phyloP scores from a whole-genome alignment of 768 basidiomycete species.

The Leccinum imitatum region DNA sequence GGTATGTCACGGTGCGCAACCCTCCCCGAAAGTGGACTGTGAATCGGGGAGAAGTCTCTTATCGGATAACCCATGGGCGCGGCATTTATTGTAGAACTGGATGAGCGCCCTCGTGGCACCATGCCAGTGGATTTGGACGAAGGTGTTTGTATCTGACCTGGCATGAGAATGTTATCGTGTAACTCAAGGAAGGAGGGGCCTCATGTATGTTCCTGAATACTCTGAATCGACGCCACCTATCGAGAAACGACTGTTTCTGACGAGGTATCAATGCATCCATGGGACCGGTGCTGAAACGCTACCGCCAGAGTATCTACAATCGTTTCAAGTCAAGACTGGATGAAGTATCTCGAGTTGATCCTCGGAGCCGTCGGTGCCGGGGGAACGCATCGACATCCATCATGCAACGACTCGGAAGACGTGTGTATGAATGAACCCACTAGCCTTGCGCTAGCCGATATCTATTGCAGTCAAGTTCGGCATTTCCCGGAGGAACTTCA shows the following conservation, averaged over 20 bases:
- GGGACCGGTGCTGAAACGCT: too few species aligned
- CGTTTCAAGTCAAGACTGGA: neutral
- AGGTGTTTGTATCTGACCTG: neutral
- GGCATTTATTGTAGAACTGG: neutral
- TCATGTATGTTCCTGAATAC: neutral
- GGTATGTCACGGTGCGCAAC: neutral
- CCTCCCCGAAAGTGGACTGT: neutral
- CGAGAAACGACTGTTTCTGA: neutral
- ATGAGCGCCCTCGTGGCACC: neutral
- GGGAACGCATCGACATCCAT: too few species aligned
- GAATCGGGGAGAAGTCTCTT: neutral
- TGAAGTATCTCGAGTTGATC: neutral
- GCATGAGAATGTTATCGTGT: neutral
- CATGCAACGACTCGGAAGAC: too few species aligned
- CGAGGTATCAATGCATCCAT: neutral
- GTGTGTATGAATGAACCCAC: too few species aligned
- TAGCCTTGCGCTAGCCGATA: too few species aligned
- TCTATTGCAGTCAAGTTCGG: too few species aligned
- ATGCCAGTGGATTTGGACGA: neutral
- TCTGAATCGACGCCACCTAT: neutral
- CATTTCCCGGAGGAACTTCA: too few species aligned
- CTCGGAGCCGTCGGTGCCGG: neutral
- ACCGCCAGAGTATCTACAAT: neutral
- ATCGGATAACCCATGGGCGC: neutral
- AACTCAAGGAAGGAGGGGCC: too few species aligned